phyloP scores from a whole-genome alignment of 2,329 filamentous ascomycete species.

The Ophiostoma tasmaniense region DNA sequence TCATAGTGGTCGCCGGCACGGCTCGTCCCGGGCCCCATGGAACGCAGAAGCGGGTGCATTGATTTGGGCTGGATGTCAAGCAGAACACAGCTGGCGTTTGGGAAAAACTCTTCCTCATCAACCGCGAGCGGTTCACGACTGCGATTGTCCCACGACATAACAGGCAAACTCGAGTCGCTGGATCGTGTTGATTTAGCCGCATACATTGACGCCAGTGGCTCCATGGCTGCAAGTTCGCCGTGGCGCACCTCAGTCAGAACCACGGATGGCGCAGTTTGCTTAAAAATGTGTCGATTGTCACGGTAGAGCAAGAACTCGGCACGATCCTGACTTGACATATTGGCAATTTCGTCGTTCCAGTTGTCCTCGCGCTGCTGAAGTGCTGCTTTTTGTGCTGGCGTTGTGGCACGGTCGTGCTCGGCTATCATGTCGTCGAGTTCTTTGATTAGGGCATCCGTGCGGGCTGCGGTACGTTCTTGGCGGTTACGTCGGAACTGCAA shows the following conservation, averaged over 20 bases:
- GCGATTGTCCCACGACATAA: slow-evolving; percentile 61
- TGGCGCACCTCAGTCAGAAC: neutral
- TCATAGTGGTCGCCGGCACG: slow-evolving; percentile 44
- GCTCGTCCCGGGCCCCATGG: slow-evolving; percentile 33
- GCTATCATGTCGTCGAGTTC: neutral
- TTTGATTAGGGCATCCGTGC: neutral
- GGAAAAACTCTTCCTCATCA: slow-evolving; percentile 55
- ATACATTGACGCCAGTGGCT: neutral
- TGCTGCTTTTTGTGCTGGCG: neutral
- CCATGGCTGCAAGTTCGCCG: neutral
- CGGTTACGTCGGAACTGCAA: slow-evolving; percentile 10
- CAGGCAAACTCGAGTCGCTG: slow-evolving; percentile 29
- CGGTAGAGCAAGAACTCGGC: slow-evolving; percentile 27
- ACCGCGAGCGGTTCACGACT: slow-evolving; percentile 60
- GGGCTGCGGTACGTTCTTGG: neutral
- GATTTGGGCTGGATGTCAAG: slow-evolving; percentile 59
- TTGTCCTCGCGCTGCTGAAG: neutral
- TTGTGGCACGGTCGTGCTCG: neutral
- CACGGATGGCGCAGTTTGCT: slow-evolving; percentile 27
- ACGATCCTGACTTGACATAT: slow-evolving; percentile 15
- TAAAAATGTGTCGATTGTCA: slow-evolving; percentile 48
- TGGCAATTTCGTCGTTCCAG: slow-evolving; percentile 17
- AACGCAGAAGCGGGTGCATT: slow-evolving; percentile 40
- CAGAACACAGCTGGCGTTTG: slow-evolving; percentile 47
- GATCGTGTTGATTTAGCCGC: neutral